phyloP scores from a whole-genome alignment of 2,329 filamentous ascomycete genomes.

The Xylaria sp. region DNA sequence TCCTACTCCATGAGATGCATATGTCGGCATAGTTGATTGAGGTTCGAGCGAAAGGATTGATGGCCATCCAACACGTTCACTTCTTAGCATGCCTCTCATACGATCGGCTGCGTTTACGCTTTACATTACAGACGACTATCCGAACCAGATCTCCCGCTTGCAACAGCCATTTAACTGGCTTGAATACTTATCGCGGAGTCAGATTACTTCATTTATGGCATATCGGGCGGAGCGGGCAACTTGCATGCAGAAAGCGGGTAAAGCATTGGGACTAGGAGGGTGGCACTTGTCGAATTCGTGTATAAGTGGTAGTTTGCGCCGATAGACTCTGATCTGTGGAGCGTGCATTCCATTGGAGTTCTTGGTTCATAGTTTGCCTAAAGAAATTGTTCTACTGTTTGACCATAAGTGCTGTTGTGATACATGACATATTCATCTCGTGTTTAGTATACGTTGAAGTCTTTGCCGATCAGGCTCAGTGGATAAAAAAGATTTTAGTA shows the following conservation, averaged over 20 bases:
- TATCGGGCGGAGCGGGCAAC: conserved; percentile 22
- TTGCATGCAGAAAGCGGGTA: conserved; percentile 36
- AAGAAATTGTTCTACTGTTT: conserved; percentile 8
- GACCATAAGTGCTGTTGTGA: background rate
- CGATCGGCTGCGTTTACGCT: conserved; percentile 4
- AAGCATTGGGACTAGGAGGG: conserved; percentile 36
- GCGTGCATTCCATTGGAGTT: conserved; percentile 36
- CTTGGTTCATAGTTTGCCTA: conserved; percentile 17
- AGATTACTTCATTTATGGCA: conserved; percentile 17
- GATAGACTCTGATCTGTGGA: conserved; percentile 36
- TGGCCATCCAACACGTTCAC: background rate
- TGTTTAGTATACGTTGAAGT: background rate
- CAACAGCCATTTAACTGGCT: conserved; percentile 9
- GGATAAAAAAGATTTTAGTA: too few species aligned
- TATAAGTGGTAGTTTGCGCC: conserved; percentile 36
- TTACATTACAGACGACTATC: background rate
- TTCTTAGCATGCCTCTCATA: conserved; percentile 1
- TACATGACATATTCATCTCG: background rate
- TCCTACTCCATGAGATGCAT: conserved; percentile 12
- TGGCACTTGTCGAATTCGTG: conserved; percentile 37
- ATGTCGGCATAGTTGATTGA: background rate
- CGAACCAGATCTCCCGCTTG: conserved; percentile 11
- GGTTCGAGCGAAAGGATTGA: conserved; percentile 3
- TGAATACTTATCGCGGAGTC: conserved; percentile 14
- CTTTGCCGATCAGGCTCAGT: background rate